Percentiles rank a stretch among this genome's conserved stretches.
Conservation (phyloP, 2,329 filamentous ascomycete genomes). For the Chaetoscypha palmicola region DNA sequence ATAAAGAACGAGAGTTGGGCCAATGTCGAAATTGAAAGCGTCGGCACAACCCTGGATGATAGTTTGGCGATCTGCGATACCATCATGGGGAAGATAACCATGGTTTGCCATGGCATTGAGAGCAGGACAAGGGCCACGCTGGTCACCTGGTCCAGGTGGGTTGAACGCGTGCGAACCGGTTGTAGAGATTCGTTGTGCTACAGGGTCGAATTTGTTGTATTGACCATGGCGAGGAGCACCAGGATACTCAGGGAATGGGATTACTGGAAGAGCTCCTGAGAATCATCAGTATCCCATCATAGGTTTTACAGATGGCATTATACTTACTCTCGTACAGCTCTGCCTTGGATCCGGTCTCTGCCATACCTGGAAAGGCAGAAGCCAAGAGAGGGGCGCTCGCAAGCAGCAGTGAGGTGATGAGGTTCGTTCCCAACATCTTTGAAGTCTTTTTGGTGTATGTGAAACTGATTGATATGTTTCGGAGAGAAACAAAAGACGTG, state of each 20-base stretch:
- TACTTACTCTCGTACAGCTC: too few species aligned
- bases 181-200: slow-evolving; percentile 14
- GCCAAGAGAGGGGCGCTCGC: too few species aligned
- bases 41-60: slow-evolving; percentile 9
- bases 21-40: slow-evolving; percentile 14
- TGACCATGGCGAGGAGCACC: slow-evolving; percentile 10
- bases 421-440: too few species aligned
- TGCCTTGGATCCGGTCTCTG: too few species aligned
- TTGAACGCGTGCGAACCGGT: slow-evolving; percentile 11
- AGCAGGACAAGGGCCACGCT: slow-evolving; percentile 28
- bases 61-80: slow-evolving; percentile 10
- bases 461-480: too few species aligned
- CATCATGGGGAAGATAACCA: slow-evolving; percentile 29
- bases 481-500: too few species aligned
- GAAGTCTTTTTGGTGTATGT: too few species aligned
- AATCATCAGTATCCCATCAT: too few species aligned
- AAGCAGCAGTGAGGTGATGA: too few species aligned
- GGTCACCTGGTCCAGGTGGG: slow-evolving; percentile 14
- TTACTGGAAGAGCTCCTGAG: too few species aligned
- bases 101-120: slow-evolving; percentile 37
- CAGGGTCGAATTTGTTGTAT: slow-evolving; percentile 15
- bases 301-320: too few species aligned
- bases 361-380: too few species aligned
- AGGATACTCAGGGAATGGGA: slow-evolving; percentile 15
- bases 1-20: slow-evolving; percentile 13